Conservation (phyloP, 2,329 filamentous ascomycete species). For the Colletotrichum theobromicola region DNA sequence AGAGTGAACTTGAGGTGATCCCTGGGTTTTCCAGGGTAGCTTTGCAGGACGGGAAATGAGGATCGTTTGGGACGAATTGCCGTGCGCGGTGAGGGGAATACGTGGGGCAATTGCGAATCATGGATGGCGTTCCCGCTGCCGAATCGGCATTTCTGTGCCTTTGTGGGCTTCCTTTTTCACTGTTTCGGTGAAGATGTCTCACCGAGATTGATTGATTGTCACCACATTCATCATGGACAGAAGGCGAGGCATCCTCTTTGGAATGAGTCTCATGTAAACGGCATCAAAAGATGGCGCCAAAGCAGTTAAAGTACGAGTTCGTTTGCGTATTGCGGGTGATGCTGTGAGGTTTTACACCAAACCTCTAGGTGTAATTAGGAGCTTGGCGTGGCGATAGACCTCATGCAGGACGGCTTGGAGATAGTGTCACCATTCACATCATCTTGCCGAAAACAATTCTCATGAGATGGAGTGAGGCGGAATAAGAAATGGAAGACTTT, state of each 20-base stretch:
- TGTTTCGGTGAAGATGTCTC: neutral
- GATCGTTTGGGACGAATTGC: neutral
- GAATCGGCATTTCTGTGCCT: neutral
- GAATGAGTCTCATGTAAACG: neutral
- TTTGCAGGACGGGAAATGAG: neutral
- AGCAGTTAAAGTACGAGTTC: fast-evolving
- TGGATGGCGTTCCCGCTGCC: neutral
- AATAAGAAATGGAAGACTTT: no score
- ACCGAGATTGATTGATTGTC: neutral
- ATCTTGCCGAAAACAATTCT: no score
- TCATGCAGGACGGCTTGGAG: neutral
- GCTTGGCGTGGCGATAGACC: neutral
- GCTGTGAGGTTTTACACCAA: neutral
- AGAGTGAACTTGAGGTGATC: neutral
- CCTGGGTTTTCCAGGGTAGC: neutral
- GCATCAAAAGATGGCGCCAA: fast-evolving
- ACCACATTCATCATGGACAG: neutral
- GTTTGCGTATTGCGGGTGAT: neutral
- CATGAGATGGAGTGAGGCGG: no score
- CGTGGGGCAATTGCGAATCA: constrained; percentile 6
- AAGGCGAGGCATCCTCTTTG: neutral
- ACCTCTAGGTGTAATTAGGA: neutral
- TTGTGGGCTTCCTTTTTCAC: neutral
- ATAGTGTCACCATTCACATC: neutral
- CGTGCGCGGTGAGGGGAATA: neutral